A percentile compares a stretch with the other conserved stretches of the same genome.
These are phyloP conservation scores for Citrus inodora DNA, from an alignment of 345 rosid genomes.

Conservation along the genomic window DNA sequence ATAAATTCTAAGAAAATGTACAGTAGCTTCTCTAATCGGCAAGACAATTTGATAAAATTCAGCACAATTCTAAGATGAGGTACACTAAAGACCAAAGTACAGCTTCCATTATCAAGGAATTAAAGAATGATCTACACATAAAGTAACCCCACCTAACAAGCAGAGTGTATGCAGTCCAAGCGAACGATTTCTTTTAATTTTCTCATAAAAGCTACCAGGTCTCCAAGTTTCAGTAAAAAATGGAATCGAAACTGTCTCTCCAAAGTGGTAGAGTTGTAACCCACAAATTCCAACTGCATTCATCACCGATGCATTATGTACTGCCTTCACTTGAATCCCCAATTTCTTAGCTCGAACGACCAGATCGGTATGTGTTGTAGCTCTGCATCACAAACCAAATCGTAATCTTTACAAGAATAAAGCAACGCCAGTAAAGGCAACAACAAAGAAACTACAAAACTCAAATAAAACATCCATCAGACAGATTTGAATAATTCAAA, in stretches of 20 bases:
- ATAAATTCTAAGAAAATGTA: neutral
- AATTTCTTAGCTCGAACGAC: constrained; percentile 84
- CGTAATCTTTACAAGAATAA: neutral
- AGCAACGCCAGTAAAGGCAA: neutral
- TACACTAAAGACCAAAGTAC: neutral
- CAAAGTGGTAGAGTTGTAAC: constrained; percentile 85
- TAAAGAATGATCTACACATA: neutral
- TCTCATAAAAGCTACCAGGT: constrained; percentile 92
- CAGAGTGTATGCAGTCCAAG: constrained; percentile 92
- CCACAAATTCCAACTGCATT: constrained; percentile 92
- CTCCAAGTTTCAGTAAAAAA: constrained; percentile 88
- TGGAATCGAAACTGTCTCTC: constrained; percentile 87
- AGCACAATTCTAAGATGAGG: neutral
- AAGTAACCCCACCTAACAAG: constrained; percentile 51
- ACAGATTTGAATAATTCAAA: neutral
- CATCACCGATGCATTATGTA: constrained; percentile 94
- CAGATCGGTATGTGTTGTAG: constrained; percentile 90
- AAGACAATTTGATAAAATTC: neutral
- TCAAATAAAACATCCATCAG: neutral
- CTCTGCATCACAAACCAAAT: constrained; percentile 43
- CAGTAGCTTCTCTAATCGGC: neutral
- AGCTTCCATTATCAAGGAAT: neutral
- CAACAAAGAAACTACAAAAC: neutral
- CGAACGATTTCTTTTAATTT: constrained; percentile 53
- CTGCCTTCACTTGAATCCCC: constrained; percentile 67